Base-by-base conservation (phyloP, 2,329 filamentous ascomycete genomes). In the Tympanopsis confertula region DNA sequence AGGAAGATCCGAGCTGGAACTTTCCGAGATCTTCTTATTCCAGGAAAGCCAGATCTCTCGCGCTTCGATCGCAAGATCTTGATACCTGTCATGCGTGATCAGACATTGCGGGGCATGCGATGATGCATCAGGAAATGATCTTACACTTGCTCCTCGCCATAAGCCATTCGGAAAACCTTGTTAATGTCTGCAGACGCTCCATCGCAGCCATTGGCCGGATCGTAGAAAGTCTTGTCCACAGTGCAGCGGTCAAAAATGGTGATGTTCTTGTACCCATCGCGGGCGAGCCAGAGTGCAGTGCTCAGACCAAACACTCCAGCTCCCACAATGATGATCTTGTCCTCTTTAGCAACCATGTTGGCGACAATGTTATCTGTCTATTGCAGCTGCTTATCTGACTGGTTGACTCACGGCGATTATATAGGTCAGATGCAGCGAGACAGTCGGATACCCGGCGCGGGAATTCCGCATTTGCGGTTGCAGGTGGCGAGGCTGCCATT, bases 41-140 rank as follows among this genome's bases (percentile, higher is more conserved):
- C 50, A 53, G 5, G 47, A 42, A n/a, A 50, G 47, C 50, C 53
- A 57, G 13, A 55, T 42, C 38, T 53, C 48, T 36, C 51, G 45
- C 2, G 53, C 51, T 33, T 57, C 53, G 3, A 55, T 39, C 2
- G 47, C 54, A 20, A 56, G 42, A 32, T 47, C 28, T 35, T 46
- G 44, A 15, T 43, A 46, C 7, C 44, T 46, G 24, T 12, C 24
- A 12, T 28, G 24, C 24, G 24, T 28, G 12, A 28, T 12, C n/a
- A 56, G 42, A 30, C 47, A 22, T 35, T 46, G 44, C 13, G 41
- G 45, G 12, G 43, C 45, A 26, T 10, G 22, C 22, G n/a, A 7
- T 7, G 22, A 10, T 26, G 22, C 7, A 7, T 26, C n/a, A n/a
- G 22, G n/a, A 10, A 26, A 26, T 26, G 22, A 10, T 10, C n/a